Percentiles rank a stretch among this genome's conserved stretches.
These are phyloP conservation scores for Pelargonium hybrid DNA, from an alignment of 441 rosid species.

Conservation along the genomic window DNA sequence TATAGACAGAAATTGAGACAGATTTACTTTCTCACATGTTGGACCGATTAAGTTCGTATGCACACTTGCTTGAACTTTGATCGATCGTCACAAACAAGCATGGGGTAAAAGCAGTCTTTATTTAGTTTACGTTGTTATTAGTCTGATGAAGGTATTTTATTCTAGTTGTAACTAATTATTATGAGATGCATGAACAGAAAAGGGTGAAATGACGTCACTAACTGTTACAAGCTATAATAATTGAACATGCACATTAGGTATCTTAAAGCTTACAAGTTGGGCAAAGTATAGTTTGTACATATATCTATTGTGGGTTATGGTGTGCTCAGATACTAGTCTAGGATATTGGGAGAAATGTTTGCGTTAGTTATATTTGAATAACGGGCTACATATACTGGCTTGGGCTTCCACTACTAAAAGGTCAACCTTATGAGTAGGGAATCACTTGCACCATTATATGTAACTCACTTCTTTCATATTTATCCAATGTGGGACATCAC, in stretches of 20 bases:
- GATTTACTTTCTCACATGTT: not conserved
- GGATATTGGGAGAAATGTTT: not conserved
- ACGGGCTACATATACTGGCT: too few relatives aligned
- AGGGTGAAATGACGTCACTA: not conserved
- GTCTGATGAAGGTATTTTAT: not conserved
- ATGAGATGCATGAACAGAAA: not conserved
- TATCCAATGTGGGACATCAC: too few relatives aligned
- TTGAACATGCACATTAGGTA: not conserved
- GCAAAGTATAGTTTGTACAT: not conserved
- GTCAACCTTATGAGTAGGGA: too few relatives aligned
- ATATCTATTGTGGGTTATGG: not conserved
- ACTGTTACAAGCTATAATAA: not conserved
- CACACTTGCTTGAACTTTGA: not conserved
- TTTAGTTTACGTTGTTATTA: not conserved
- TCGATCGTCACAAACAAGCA: not conserved
- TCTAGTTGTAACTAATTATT: conserved; percentile 1
- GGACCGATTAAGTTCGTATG: not conserved
- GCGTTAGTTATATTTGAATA: too few relatives aligned
- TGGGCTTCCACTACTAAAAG: too few relatives aligned
- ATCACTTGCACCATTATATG: too few relatives aligned
- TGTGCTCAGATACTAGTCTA: not conserved
- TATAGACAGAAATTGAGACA: not conserved
- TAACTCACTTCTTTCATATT: too few relatives aligned
- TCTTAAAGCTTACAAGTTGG: not conserved
- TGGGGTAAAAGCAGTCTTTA: not conserved